These are phyloP conservation scores for Leccinellum albellum DNA, from an alignment of 768 basidiomycete species.

Conservation along the genomic window DNA sequence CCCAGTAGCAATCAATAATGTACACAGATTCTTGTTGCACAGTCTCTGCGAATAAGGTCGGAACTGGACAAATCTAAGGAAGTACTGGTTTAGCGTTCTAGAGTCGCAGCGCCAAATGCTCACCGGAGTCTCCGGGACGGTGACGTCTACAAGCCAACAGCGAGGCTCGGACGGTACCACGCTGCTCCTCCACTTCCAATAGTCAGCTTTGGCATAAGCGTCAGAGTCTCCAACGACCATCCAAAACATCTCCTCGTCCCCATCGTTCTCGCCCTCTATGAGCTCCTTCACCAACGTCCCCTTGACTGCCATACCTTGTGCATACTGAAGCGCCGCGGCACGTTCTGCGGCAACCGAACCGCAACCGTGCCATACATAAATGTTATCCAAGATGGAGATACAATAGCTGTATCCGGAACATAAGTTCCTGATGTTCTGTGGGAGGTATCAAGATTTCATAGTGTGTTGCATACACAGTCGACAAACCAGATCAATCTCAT, in stretches of 20 bases:
- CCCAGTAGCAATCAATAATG: slow-evolving; percentile 74
- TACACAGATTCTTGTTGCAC: slow-evolving; percentile 48
- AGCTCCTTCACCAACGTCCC: slow-evolving; percentile 50
- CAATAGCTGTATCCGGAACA: slow-evolving; percentile 88
- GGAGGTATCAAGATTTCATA: slow-evolving; percentile 3
- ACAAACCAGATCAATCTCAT: slow-evolving; percentile 68
- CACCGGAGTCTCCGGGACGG: slow-evolving; percentile 38
- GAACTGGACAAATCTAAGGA: slow-evolving; percentile 45
- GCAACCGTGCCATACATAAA: slow-evolving; percentile 80
- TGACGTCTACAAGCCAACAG: slow-evolving; percentile 56
- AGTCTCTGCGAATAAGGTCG: slow-evolving; percentile 40
- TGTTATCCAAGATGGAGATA: slow-evolving; percentile 59
- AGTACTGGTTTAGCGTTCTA: slow-evolving; percentile 2
- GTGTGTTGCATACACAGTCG: not conserved
- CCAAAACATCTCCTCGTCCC: slow-evolving; percentile 79
- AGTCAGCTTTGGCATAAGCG: slow-evolving; percentile 69
- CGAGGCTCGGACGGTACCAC: slow-evolving; percentile 42
- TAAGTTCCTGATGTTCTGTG: slow-evolving; percentile 58
- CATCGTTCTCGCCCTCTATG: slow-evolving; percentile 58
- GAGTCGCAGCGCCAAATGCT: slow-evolving; percentile 16
- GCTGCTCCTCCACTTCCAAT: slow-evolving; percentile 71
- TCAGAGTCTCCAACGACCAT: slow-evolving; percentile 74
- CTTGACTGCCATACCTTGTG: slow-evolving; percentile 40
- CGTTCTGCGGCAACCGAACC: slow-evolving; percentile 62
- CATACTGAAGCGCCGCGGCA: slow-evolving; percentile 60